Base-by-base conservation (phyloP, 1,284 basidiomycete species). In the Singerocomus rubriflavus region DNA sequence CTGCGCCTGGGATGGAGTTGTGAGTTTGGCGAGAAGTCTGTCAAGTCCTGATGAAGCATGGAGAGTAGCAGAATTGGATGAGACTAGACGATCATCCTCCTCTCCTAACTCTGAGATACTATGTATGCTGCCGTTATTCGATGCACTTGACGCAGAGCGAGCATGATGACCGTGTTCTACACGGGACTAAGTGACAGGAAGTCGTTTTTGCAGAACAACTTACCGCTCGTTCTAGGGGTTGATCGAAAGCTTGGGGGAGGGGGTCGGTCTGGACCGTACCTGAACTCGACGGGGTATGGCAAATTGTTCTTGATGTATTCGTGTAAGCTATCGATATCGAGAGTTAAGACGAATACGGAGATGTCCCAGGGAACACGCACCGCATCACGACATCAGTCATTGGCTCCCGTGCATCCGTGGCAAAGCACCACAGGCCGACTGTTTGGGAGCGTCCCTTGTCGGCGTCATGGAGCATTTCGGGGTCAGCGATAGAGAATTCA, bases 341-440 rank as follows among this genome's bases (percentile, higher is more conserved):
- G 34, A 6, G 33, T 52, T n/a, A 50, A 48, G 39, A 42, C 7
- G 10, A 16, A 29, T 6, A 31, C 9, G 5, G 9, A 21, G 2
- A 4, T 2, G 36, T 12, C 16, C 4, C 16, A 31, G 30, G 40
- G 38, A 26, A 31, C 5, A 69, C 69, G 58, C 59, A 84, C 85
- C 84, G 75, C 64, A 77, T 70, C 73, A 88, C 77, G 51, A 87
- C 83, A 56, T 83, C 78, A 52, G 77, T 81, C 64, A 93, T 75
- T 25, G 81, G 78, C 61, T 87, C 85, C 37, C 89, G 76, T 31
- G 84, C 80, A 48, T 85, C 83, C 13, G 81, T 80, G 30, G 85
- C 78, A 48, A 70, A 84, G 66, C 87, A 85, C 91, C 91, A 94
- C 9, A 93, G 73, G 3, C 90, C 90, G 52, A 89, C 78, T 2